Evolutionary conservation across 2,329 filamentous ascomycete genomes (phyloP).

Genomic region (Pseudocercospora vitis): DNA sequence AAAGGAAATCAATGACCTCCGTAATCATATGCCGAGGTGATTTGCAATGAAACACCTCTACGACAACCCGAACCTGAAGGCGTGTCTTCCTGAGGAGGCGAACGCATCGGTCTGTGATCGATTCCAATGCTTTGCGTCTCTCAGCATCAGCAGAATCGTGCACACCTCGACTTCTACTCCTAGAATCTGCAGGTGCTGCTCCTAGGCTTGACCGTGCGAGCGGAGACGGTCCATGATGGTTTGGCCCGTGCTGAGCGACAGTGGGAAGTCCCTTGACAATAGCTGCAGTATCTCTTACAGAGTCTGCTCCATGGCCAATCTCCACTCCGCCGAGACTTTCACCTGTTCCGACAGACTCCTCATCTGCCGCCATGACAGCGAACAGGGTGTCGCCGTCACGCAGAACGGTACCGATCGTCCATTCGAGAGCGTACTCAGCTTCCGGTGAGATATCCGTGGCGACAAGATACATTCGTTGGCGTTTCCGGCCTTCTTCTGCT

Average conservation of each 20-base stretch:
- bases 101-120: slow-evolving; percentile 81
- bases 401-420: slow-evolving; percentile 93
- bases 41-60: slow-evolving; percentile 98
- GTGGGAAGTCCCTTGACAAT: slow-evolving; percentile 65
- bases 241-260: slow-evolving; percentile 30
- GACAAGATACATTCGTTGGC: slow-evolving; percentile 88
- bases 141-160: slow-evolving; percentile 68
- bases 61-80: slow-evolving; percentile 86
- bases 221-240: slow-evolving; percentile 36
- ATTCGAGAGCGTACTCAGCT: slow-evolving; percentile 91
- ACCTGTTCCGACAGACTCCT: slow-evolving; percentile 62
- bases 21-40: slow-evolving; percentile 94
- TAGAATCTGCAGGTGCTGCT: slow-evolving; percentile 18
- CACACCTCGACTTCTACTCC: slow-evolving; percentile 38
- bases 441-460: slow-evolving; percentile 93
- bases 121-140: slow-evolving; percentile 74
- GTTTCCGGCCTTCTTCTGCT: slow-evolving; percentile 73
- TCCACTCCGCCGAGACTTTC: slow-evolving; percentile 51
- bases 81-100: slow-evolving; percentile 85
- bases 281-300: slow-evolving; percentile 72
- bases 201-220: slow-evolving; percentile 25
- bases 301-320: slow-evolving; percentile 70
- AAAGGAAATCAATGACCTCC: slow-evolving; percentile 91
- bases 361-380: slow-evolving; percentile 89
- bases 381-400: slow-evolving; percentile 92